Evolutionary conservation across 148 eudicot genomes (phyloP), one percentile per base, ranked within the genome.

Genomic region (Limonium bicolor): DNA sequence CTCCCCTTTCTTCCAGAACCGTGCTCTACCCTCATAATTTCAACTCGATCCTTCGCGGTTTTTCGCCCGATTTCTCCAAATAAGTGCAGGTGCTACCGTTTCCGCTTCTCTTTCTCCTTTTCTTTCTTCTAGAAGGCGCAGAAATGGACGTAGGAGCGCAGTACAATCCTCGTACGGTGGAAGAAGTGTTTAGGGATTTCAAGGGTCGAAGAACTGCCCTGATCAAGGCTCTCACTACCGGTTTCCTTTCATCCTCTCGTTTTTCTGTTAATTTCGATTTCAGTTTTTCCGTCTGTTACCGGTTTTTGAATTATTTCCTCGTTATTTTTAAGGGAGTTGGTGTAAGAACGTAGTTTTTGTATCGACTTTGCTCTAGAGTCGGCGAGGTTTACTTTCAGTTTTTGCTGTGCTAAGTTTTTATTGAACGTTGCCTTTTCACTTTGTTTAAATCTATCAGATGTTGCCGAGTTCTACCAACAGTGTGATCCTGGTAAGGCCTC

Each of bases 181-280:
- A 70, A 19, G 75, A 70, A 31, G 75, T 70, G 9, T 63, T 67
- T 38, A 53, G 25, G 45, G 73, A 72, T 45, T 67, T 59, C 58
- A 72, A 46, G 44, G 67, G 64, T 12, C 54, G 78, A 35, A 45
- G 78, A 19, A 58, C 65, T 67, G 78, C 60, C 15, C 51, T 72
- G 41, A 64, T 68, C 60, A 63, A 60, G 62, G 73, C 73, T 41
- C 73, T 67, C 26, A 67, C 73, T 27, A 27, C 27, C 9, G 73
- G 78, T 72, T 22, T 35, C 22, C 10, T 3, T 50, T 37, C 26
- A 9, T 33, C 25, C 29, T 17, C 17, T 23, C 5, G 15, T 15
- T 39, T 21, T 60, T 51, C 12, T 31, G 25, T 52, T 4, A 41
- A 41, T 41, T 41, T 4, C 18, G 6, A 7, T 11, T 4, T 41